phyloP scores from a whole-genome alignment of 768 basidiomycete species.

The Russula earlei region DNA sequence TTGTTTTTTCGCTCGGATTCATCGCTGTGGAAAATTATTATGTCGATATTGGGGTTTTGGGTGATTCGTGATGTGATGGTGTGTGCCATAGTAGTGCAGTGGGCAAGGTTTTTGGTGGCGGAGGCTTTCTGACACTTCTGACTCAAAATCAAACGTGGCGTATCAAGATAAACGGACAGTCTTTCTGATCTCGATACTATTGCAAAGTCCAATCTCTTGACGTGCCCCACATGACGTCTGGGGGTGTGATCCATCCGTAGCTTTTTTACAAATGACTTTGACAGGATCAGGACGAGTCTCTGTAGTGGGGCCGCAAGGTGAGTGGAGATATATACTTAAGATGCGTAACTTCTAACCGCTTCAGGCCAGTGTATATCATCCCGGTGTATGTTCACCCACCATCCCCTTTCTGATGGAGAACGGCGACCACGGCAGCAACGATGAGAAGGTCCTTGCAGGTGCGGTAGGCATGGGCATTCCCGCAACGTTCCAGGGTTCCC shows the following conservation, averaged over 20 bases:
- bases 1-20: not conserved
- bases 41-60: not conserved
- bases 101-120: not conserved
- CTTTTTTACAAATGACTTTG: too few species aligned
- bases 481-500: slow-evolving; percentile 2
- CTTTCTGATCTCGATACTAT: not conserved
- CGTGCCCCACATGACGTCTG: too few species aligned
- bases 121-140: too few species aligned
- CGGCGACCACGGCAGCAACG: not conserved
- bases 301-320: not conserved
- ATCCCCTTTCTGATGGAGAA: not conserved
- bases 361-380: too few species aligned
- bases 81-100: not conserved
- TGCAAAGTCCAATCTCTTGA: not conserved
- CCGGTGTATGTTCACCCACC: too few species aligned
- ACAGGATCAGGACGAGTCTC: too few species aligned
- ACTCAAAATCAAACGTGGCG: not conserved
- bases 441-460: not conserved
- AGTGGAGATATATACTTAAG: too few species aligned
- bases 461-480: not conserved
- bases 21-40: not conserved
- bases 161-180: not conserved
- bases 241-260: too few species aligned
- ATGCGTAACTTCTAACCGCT: too few species aligned
- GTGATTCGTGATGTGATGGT: not conserved